Percentiles rank a stretch among this genome's conserved stretches.
Evolutionary conservation across 805 yeast genomes (phyloP).

Genomic region (Candida sphagnicola): DNA sequence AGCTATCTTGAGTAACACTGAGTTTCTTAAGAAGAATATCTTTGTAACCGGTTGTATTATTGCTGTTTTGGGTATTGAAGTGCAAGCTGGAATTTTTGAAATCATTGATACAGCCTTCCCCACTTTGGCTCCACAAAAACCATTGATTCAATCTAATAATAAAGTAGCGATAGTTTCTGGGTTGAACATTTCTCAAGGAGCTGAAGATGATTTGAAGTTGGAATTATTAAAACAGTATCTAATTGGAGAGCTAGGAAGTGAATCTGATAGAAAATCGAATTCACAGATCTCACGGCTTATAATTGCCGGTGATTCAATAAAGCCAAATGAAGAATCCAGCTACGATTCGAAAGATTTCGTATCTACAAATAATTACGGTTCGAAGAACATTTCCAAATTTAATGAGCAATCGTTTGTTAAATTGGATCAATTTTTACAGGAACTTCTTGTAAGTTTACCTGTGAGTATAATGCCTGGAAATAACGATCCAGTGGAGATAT

Average conservation of each 20-base stretch:
- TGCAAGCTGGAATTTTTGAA: constrained; percentile 77
- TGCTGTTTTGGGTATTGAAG: constrained; percentile 83
- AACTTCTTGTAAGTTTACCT: constrained; percentile 56
- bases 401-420: constrained; percentile 44
- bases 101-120: constrained; percentile 81
- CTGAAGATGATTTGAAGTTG: constrained; percentile 40
- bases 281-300: constrained; percentile 47
- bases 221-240: constrained; percentile 67
- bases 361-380: constrained; percentile 44
- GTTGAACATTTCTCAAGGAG: constrained; percentile 47
- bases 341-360: constrained; percentile 23
- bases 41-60: constrained; percentile 88
- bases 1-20: constrained; percentile 63
- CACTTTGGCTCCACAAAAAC: constrained; percentile 52
- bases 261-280: constrained; percentile 18
- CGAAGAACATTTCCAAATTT: constrained; percentile 51
- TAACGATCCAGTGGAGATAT: constrained; percentile 77
- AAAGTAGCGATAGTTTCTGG: constrained; percentile 79
- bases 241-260: constrained; percentile 60
- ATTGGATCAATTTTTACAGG: constrained; percentile 58
- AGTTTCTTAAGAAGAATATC: constrained; percentile 46
- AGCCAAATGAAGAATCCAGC: constrained; percentile 21
- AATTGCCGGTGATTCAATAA: constrained; percentile 70
- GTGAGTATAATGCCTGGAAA: constrained; percentile 82
- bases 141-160: constrained; percentile 20